Evolutionary conservation across 2,329 filamentous ascomycete species (phyloP).

Genomic region (Microdochium bolleyi): DNA sequence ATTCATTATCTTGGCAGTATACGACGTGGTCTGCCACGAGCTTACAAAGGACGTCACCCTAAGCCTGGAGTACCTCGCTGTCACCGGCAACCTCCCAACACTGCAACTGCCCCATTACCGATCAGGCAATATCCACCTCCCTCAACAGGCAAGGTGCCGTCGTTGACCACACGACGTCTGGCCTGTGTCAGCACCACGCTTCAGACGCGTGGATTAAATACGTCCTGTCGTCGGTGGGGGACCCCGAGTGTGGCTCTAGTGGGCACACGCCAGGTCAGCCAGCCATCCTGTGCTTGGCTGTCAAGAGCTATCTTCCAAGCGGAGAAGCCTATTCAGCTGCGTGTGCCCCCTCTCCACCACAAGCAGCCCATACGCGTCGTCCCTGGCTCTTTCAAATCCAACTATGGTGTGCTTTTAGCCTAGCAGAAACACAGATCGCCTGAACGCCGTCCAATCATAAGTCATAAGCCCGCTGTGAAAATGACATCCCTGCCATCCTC

Average conservation of each 20-base stretch:
- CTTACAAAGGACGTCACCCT: not conserved
- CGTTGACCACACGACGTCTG: not conserved
- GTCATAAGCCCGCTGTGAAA: constrained; percentile 37
- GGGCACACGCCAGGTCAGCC: not conserved
- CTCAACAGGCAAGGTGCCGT: constrained; percentile 25
- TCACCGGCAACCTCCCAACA: constrained; percentile 5
- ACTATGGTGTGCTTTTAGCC: constrained; percentile 37
- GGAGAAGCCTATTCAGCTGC: not conserved
- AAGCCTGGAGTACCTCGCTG: not conserved
- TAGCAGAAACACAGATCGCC: constrained; percentile 22
- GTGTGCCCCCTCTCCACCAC: constrained; percentile 11
- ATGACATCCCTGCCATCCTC: constrained; percentile 19
- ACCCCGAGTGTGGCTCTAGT: not conserved
- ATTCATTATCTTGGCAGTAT: not conserved
- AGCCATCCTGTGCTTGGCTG: not conserved
- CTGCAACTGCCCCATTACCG: constrained; percentile 16
- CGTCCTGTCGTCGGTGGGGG: not conserved
- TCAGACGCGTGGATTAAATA: not conserved
- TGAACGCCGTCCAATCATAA: constrained; percentile 43
- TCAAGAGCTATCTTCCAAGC: not conserved
- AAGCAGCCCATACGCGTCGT: constrained; percentile 7
- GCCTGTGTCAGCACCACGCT: not conserved
- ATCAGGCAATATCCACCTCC: constrained; percentile 25
- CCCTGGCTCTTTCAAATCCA: constrained; percentile 11
- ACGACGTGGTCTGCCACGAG: not conserved